Percentiles rank a stretch among this genome's conserved stretches.
Conservation (phyloP, 2,329 filamentous ascomycete genomes). For the Aureobasidium sp. region DNA sequence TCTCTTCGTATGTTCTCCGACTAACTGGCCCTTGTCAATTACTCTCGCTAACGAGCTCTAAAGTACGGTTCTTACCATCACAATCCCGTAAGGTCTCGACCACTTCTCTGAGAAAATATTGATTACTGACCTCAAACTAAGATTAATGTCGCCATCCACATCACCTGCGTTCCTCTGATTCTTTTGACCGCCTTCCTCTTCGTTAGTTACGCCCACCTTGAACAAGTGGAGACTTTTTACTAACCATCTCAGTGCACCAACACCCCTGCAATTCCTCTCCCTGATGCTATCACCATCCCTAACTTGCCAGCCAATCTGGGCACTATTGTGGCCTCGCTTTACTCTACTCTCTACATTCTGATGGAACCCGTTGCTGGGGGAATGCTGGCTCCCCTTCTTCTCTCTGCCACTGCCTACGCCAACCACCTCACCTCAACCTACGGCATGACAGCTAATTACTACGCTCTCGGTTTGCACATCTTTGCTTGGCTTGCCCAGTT, state of each 20-base stretch:
- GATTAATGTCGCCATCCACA: constrained; percentile 71
- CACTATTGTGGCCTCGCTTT: constrained; percentile 51
- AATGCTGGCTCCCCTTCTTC: constrained; percentile 63
- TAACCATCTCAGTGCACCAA: constrained; percentile 44
- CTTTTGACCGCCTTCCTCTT: constrained; percentile 62
- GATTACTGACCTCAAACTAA: constrained; percentile 24
- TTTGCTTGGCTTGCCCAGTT: constrained; percentile 84
- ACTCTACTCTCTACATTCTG: constrained; percentile 74
- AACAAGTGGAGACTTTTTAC: constrained; percentile 5
- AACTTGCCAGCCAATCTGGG: constrained; percentile 52
- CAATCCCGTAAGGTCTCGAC: constrained; percentile 47
- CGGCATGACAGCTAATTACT: constrained; percentile 51
- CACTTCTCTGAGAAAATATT: not conserved
- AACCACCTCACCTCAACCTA: constrained; percentile 65
- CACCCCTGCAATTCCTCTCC: constrained; percentile 44
- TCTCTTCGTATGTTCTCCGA: constrained; percentile 58
- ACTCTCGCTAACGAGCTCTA: constrained; percentile 12
- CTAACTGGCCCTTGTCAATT: not conserved
- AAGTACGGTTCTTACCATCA: constrained; percentile 82
- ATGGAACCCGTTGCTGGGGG: constrained; percentile 89
- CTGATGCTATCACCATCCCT: constrained; percentile 44
- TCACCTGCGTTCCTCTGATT: constrained; percentile 69
- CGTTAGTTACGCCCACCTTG: constrained; percentile 40
- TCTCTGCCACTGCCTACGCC: constrained; percentile 63
- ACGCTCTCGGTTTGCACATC: constrained; percentile 60